phyloP scores from a whole-genome alignment of 768 basidiomycete species.

The Mycena latifolia region DNA sequence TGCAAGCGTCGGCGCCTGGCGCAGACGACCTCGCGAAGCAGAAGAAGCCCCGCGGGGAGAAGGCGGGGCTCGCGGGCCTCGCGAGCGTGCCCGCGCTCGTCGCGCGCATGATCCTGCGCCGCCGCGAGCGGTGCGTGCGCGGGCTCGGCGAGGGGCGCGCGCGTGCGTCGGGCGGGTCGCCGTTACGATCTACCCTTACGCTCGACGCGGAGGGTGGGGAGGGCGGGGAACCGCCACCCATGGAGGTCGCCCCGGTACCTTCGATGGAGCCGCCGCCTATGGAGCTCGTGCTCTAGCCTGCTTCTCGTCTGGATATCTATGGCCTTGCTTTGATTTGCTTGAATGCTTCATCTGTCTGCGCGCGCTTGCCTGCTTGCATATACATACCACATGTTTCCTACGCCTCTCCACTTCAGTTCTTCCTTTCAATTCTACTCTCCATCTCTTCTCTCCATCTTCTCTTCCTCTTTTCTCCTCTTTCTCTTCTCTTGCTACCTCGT shows the following conservation, averaged over 20 bases:
- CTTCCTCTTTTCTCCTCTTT: too few species aligned
- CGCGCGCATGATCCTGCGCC: slow-evolving; percentile 33
- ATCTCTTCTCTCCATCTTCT: too few species aligned
- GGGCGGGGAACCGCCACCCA: not conserved
- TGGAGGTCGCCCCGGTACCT: not conserved
- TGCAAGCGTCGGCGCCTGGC: too few species aligned
- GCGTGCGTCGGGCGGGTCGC: not conserved
- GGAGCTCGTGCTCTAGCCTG: not conserved
- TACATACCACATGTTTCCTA: too few species aligned
- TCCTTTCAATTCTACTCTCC: too few species aligned
- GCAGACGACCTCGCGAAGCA: not conserved
- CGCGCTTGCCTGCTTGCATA: too few species aligned
- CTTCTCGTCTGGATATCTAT: not conserved
- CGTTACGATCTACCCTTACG: slow-evolving; percentile 2
- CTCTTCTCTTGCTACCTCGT: too few species aligned
- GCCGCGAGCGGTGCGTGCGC: slow-evolving; percentile 31
- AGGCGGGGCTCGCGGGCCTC: slow-evolving; percentile 29
- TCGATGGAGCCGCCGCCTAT: not conserved
- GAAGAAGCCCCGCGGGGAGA: slow-evolving; percentile 9
- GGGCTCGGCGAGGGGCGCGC: slow-evolving; percentile 25
- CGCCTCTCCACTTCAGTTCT: too few species aligned
- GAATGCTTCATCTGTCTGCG: too few species aligned
- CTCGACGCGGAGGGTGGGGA: not conserved
- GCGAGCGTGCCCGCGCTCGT: slow-evolving; percentile 32
- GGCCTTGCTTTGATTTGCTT: too few species aligned